phyloP scores from a whole-genome alignment of 306 rosid species.

The Comarum palustre region DNA sequence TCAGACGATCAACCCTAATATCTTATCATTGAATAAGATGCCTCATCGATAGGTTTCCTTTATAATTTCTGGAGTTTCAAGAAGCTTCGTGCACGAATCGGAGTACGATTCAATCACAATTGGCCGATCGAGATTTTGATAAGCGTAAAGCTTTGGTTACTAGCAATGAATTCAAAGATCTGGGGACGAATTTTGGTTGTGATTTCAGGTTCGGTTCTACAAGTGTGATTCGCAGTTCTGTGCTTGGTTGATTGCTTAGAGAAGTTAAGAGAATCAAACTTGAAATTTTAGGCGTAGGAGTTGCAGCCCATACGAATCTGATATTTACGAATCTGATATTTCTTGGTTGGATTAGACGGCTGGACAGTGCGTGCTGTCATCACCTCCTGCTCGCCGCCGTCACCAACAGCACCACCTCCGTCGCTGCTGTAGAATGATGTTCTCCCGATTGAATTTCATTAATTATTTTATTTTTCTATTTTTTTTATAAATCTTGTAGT shows the following conservation, averaged over 20 bases:
- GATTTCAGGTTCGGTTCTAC: slow-evolving; percentile 11
- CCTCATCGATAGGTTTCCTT: not conserved
- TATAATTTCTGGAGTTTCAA: not conserved
- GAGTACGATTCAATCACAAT: not conserved
- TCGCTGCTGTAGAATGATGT: too few relatives aligned
- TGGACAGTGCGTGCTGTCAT: too few relatives aligned
- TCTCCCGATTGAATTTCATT: too few relatives aligned
- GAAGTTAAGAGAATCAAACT: not conserved
- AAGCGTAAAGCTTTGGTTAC: not conserved
- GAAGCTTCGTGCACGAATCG: not conserved
- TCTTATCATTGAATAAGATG: too few relatives aligned
- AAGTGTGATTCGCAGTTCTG: not conserved
- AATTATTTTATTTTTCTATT: too few relatives aligned
- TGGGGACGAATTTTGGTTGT: not conserved
- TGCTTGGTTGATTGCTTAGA: slow-evolving; percentile 16
- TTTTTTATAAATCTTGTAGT: too few relatives aligned
- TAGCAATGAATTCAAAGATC: slow-evolving; percentile 15
- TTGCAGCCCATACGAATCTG: too few relatives aligned
- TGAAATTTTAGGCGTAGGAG: slow-evolving; percentile 1
- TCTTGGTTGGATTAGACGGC: too few relatives aligned
- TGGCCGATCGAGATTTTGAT: not conserved
- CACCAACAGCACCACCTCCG: too few relatives aligned
- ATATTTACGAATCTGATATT: too few relatives aligned
- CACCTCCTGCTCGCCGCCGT: too few relatives aligned
- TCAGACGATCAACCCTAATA: too few relatives aligned